phyloP scores from a whole-genome alignment of 805 yeast genomes.

The Candida oleophila region DNA sequence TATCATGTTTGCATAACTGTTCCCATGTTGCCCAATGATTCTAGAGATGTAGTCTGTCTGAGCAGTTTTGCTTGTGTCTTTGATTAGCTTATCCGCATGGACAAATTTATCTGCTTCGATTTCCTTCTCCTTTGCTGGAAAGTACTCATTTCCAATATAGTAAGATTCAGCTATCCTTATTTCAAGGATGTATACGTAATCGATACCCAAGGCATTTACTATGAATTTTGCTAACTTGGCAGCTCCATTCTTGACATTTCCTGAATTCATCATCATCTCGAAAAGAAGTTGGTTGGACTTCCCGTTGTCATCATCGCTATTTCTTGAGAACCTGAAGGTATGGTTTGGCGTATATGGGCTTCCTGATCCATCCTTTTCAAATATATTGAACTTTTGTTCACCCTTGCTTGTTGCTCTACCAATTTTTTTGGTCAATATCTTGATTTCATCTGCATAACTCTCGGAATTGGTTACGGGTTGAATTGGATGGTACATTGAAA shows the following conservation, averaged over 20 bases:
- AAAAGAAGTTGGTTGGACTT: constrained; percentile 29
- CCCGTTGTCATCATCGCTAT: not conserved
- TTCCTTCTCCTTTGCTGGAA: constrained; percentile 42
- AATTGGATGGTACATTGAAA: constrained; percentile 4
- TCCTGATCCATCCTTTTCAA: constrained; percentile 67
- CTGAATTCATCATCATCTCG: constrained; percentile 30
- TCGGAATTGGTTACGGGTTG: not conserved
- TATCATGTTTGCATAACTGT: constrained; percentile 17
- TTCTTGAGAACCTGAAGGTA: constrained; percentile 41
- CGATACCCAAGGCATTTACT: constrained; percentile 30
- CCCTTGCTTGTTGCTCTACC: constrained; percentile 60
- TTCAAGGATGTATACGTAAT: constrained; percentile 52
- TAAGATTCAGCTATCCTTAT: constrained; percentile 49
- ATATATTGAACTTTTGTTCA: constrained; percentile 37
- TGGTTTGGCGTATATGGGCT: constrained; percentile 54
- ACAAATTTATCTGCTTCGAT: constrained; percentile 46
- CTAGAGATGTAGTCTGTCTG: constrained; percentile 41
- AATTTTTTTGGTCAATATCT: constrained; percentile 33
- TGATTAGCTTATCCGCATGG: constrained; percentile 35
- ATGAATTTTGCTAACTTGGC: constrained; percentile 36
- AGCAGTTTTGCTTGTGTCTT: constrained; percentile 13
- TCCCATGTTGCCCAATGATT: constrained; percentile 44
- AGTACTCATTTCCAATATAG: constrained; percentile 38
- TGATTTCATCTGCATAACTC: constrained; percentile 20
- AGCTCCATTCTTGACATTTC: constrained; percentile 48